Base-by-base conservation (phyloP, 495 filamentous ascomycete genomes). In the Aspergillus nanangensis region DNA sequence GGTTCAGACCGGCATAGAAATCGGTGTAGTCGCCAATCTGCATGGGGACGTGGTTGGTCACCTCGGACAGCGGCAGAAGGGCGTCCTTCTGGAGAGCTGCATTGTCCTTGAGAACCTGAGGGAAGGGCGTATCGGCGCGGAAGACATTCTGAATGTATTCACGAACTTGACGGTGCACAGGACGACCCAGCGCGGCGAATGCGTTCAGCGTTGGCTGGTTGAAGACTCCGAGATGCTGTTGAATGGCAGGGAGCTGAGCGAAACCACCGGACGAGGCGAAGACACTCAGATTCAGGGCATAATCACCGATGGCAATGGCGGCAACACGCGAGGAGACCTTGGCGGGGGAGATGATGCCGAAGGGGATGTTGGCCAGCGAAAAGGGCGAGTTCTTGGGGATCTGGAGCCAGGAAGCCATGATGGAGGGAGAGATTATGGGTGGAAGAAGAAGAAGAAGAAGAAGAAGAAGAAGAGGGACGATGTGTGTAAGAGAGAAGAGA, bases 1-100 rank as follows among this genome's bases (percentile, higher is more conserved):
- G 92, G 58, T 95, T 83, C 41, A 83, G 66, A 20, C 92, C 92
- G n/a, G 86, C 92, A 67, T 89, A 97, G 72, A 97, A 97, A 67
- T 97, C 92, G 10, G 92, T 94, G 66, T 97, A 97, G 61, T 96
- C 90, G n/a, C 88, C 87, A 44, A 96, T 90, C 24, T 76, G 74
- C 80, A 97, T 82, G 4, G 92, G 92, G 11, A 96, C 60, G 47
- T 95, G 87, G 61, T 80, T 86, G 44, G 69, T 77, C 19, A 90
- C 82, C 3, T 75, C 62, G 8, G 75, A 70, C 34, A 80, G 62
- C 0, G 75, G 78, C 14, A 84, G 41, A 4, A 89, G 62, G 1
- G 69, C 74, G 34, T 70, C 55, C 37, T 76, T 66, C 50, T 77
- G 80, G 8, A 85, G 63, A 3, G 53, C 32, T 0, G 55, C 45